Evolutionary conservation across 2,329 filamentous ascomycete genomes (phyloP), one percentile per base, ranked within the genome.

Genomic region (Aspergillus sp.): DNA sequence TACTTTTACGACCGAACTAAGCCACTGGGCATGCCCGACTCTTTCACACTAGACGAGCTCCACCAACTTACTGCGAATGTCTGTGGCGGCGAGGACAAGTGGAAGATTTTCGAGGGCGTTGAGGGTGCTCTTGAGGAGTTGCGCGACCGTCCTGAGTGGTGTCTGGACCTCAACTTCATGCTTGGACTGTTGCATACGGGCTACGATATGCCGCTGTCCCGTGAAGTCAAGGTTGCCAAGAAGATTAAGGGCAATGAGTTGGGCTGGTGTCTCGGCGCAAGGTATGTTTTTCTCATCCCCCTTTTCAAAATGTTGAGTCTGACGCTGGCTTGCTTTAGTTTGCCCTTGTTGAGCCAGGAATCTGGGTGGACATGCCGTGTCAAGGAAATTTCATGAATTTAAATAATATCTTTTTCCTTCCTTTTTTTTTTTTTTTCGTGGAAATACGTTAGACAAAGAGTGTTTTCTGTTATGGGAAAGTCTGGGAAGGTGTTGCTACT

Each of bases 201-300:
- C 3, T 98, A 98, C 63, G 93, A 97, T 58, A 96, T 98, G 89
- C 91, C 91, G 3, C 84, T 97, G 60, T 88, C 95, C 58, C 81
- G 94, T 35, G 93, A 98, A 71, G 90, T 98, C 56, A 91, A 88
- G 78, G 95, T 96, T 65, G 93, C 91, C 51, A 98, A 98, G 86
- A 95, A 96, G 79, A 95, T 98, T 65, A 91, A 94, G 75, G 84
- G 84, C 48, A 96, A 96, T 68, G 94, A 98, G 74, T 74, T 98
- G 61, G 93, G 93, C 35, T 98, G 93, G 93, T 97, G 91, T 74
- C 77, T 98, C 63, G 93, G 93, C 69, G 93, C 93, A 56, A 95
- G 89, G 88, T 93, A 76, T 74, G 84, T 47, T 27, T 5, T n/a
- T 17, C 41, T 27, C 19, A 37, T 30, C 25, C 15, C 0, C 15